phyloP scores from a whole-genome alignment of 1,284 basidiomycete genomes.

The Heterobasidion irregulare region DNA sequence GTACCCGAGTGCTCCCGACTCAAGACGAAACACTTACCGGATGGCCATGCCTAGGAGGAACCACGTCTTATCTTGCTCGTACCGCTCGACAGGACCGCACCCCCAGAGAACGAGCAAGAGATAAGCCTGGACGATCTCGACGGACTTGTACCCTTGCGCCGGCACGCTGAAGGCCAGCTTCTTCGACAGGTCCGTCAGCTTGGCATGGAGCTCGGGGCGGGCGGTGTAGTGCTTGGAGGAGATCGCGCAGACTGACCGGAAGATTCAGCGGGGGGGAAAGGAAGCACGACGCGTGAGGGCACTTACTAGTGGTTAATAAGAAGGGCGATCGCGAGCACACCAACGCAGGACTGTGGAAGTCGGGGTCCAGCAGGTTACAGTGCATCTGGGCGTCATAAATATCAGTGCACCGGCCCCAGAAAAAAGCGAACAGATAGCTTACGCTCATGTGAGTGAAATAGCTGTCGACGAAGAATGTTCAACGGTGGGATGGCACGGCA shows the following conservation, averaged over 20 bases:
- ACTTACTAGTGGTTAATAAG: slow-evolving; percentile 84
- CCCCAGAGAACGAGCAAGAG: slow-evolving; percentile 79
- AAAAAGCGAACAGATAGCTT: slow-evolving; percentile 14
- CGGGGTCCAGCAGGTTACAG: slow-evolving; percentile 67
- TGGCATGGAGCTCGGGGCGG: slow-evolving; percentile 78
- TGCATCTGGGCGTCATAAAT: slow-evolving; percentile 42
- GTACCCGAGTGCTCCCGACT: background rate
- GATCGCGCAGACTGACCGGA: slow-evolving; percentile 79
- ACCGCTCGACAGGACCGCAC: slow-evolving; percentile 86
- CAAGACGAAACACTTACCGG: slow-evolving; percentile 32
- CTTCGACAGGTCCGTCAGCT: slow-evolving; percentile 78
- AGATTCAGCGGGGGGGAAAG: slow-evolving; percentile 2
- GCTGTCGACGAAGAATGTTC: slow-evolving; percentile 26
- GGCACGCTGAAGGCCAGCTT: slow-evolving; percentile 89
- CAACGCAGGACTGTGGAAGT: slow-evolving; percentile 87
- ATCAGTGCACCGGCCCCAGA: slow-evolving; percentile 5
- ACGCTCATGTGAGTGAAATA: slow-evolving; percentile 77
- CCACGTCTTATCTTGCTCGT: slow-evolving; percentile 98
- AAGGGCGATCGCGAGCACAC: slow-evolving; percentile 91
- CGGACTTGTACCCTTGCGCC: slow-evolving; percentile 84
- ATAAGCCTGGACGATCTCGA: slow-evolving; percentile 93
- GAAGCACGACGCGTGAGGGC: background rate
- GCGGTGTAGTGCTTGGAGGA: slow-evolving; percentile 85
- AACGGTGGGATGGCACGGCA: background rate
- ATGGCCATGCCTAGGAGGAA: slow-evolving; percentile 81